Evolutionary conservation across 2,329 filamentous ascomycete genomes (phyloP).

Genomic region (Alternaria postmessia): DNA sequence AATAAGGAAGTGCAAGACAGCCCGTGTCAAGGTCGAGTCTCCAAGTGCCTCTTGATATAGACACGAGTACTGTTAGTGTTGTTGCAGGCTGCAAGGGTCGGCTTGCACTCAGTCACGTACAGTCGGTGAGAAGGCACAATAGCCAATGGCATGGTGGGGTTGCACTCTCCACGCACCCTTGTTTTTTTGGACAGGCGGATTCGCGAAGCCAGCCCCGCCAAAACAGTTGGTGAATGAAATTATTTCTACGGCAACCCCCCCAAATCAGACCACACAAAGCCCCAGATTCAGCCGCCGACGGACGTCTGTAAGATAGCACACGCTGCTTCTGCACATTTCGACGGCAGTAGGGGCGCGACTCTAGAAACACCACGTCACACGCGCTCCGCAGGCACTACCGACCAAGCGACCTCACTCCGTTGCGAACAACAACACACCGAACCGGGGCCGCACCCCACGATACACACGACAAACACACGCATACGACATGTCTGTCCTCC

Average conservation of each 20-base stretch:
- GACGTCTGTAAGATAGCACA: background rate
- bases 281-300: slow-evolving; percentile 11
- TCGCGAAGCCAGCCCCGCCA: slow-evolving; percentile 26
- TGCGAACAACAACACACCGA: slow-evolving; percentile 18
- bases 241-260: slow-evolving; percentile 22
- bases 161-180: slow-evolving; percentile 15
- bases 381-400: slow-evolving; percentile 13
- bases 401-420: slow-evolving; percentile 8
- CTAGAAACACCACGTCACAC: slow-evolving; percentile 14
- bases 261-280: slow-evolving; percentile 8
- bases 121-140: background rate
- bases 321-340: slow-evolving; percentile 3
- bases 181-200: slow-evolving; percentile 22
- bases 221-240: slow-evolving; percentile 23
- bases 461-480: slow-evolving; percentile 16
- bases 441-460: slow-evolving; percentile 30
- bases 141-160: slow-evolving; percentile 18
- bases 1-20: background rate
- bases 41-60: background rate
- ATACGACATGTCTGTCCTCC: slow-evolving; percentile 79
- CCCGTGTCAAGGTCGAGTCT: background rate
- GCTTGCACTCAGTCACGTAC: background rate
- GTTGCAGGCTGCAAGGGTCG: background rate
- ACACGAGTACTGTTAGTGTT: background rate
- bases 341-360: slow-evolving; percentile 15